Base-by-base conservation (phyloP, 352 stramenopile genomes). In the Poterioochromonas sp. region DNA sequence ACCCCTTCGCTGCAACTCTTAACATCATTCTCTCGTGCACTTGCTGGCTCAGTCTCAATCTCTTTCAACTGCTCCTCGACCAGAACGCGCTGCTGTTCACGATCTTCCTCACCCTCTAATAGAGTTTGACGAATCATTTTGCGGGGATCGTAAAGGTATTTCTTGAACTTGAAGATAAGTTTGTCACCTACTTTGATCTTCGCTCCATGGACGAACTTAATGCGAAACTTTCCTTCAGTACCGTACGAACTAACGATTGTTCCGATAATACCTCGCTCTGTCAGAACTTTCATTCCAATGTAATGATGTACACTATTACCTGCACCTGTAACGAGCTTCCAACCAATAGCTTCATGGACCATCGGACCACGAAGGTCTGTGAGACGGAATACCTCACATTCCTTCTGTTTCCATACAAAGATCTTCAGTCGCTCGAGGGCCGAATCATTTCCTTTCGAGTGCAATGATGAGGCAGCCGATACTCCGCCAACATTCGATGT, bases 211-310 rank as follows among this genome's bases (percentile, higher is more conserved):
- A 71, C 62, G 77, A 86, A 86, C 47, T 73, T 51, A 32, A 81
- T 79, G 64, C 78, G 77, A 64, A 88, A 86, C 65, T 88, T 88
- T 12, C 84, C 84, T 15, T 77, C 81, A 65, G 87, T 83, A 62
- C 84, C 84, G 77, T 87, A 88, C 32, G 80, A 37, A 8, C 54
- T 73, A n/a, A 81, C 73, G 40, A 87, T 82, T 0, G 73, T 49
- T 18, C 84, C 82, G 8, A 78, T 22, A 22, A 76, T 69, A n/a
- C 77, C 80, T 18, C 53, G 35, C 58, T 79, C 69, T 0, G 79
- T 82, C n/a, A 71, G 71, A 26, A 88, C 79, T 74, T 83, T 78
- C 54, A 86, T 83, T 12, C 80, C n/a, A n/a, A n/a, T n/a, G n/a
- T n/a, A n/a, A n/a, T n/a, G n/a, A n/a, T n/a, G n/a, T n/a, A n/a